Evolutionary conservation across 331 rosid genomes (phyloP).

Genomic region (Malus hybrid): DNA sequence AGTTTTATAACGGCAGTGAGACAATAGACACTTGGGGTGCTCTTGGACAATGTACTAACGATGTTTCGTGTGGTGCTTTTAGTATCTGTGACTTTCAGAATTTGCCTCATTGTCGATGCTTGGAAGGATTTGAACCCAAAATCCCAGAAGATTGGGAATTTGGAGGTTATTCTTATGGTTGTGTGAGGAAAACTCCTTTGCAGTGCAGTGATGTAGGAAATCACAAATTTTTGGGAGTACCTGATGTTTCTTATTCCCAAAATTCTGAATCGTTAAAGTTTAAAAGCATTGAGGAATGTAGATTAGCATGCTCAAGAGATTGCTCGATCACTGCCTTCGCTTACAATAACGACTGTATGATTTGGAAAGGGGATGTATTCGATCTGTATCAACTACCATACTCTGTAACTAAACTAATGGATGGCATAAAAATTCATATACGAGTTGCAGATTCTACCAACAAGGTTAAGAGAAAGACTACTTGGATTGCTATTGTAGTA

Average conservation of each 20-base stretch:
- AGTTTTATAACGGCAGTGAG: slow-evolving; percentile 1
- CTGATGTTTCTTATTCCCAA: slow-evolving; percentile 3
- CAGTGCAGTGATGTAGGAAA: neutral
- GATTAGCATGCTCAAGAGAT: slow-evolving; percentile 10
- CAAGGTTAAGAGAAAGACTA: neutral
- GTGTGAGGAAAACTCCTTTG: slow-evolving; percentile 8
- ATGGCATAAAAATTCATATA: neutral
- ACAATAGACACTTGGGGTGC: neutral
- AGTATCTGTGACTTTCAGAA: neutral
- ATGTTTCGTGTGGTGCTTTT: slow-evolving; percentile 5
- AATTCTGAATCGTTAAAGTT: neutral
- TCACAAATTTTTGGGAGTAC: neutral
- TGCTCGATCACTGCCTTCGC: slow-evolving; percentile 21
- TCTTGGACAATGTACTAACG: neutral
- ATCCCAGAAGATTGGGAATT: neutral
- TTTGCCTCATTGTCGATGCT: slow-evolving; percentile 8
- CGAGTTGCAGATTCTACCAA: neutral
- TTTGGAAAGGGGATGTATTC: slow-evolving; percentile 7
- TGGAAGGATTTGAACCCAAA: slow-evolving; percentile 13
- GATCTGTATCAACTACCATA: neutral
- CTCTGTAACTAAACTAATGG: neutral
- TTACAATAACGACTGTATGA: neutral
- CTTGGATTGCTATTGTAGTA: neutral
- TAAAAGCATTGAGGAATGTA: neutral
- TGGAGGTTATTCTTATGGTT: slow-evolving; percentile 11